A percentile compares a stretch with the other conserved stretches of the same genome.
phyloP scores from a whole-genome alignment of 2,329 filamentous ascomycete species.

The Pseudocercospora musae region DNA sequence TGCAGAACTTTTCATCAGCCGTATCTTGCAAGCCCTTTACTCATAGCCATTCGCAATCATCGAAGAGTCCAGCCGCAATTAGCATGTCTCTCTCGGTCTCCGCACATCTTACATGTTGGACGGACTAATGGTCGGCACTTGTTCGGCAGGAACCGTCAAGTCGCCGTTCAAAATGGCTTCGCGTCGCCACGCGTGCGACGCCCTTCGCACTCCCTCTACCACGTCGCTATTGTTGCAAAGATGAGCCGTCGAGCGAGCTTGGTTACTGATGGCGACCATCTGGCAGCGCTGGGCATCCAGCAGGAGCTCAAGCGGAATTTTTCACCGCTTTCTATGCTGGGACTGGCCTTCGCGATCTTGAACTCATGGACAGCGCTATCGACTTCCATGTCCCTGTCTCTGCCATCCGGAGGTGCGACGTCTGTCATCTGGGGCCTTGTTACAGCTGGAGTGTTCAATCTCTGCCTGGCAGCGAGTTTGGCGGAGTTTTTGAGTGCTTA shows the following conservation, averaged over 20 bases:
- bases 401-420: constrained; percentile 68
- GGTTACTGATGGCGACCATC: constrained; percentile 47
- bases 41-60: background rate
- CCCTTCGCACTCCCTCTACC: background rate
- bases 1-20: background rate
- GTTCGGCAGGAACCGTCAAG: background rate
- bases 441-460: constrained; percentile 61
- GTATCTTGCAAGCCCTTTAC: background rate
- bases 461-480: constrained; percentile 65
- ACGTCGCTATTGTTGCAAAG: background rate
- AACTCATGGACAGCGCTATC: constrained; percentile 63
- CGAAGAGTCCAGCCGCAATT: background rate
- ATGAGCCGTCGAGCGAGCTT: constrained; percentile 15
- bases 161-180: constrained; percentile 9
- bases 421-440: constrained; percentile 69
- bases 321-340: constrained; percentile 58
- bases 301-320: constrained; percentile 59
- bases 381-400: constrained; percentile 56
- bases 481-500: constrained; percentile 62
- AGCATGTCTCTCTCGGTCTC: background rate
- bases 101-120: background rate
- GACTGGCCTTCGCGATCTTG: constrained; percentile 60
- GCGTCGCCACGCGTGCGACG: background rate
- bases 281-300: constrained; percentile 57
- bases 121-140: background rate